Evolutionary conservation across 495 filamentous ascomycete genomes (phyloP).

Genomic region (Podospora anserina): DNA sequence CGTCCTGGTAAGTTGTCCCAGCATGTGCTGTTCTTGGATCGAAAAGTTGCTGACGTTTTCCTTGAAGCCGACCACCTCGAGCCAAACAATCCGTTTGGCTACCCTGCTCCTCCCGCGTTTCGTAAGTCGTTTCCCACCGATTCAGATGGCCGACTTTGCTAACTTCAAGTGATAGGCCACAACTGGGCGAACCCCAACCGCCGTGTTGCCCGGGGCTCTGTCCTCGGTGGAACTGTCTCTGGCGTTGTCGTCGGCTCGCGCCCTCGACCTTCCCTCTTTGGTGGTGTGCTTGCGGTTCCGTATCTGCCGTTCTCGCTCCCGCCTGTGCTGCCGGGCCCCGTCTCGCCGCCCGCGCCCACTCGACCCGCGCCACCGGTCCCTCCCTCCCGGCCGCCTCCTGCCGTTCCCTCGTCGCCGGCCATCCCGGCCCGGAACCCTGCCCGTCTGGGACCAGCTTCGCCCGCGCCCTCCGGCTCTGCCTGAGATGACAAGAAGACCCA

Average conservation of each 20-base stretch:
- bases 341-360: neutral
- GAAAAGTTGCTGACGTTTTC: neutral
- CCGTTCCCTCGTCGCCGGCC: too few species aligned
- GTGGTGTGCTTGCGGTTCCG: neutral
- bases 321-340: neutral
- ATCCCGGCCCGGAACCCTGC: neutral
- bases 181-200: conserved; percentile 13
- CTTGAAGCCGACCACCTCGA: conserved; percentile 12
- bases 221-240: neutral
- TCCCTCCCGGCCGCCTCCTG: neutral
- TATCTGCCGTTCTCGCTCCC: neutral
- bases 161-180: neutral
- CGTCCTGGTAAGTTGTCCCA: neutral
- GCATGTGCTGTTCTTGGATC: neutral
- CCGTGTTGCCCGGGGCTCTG: neutral
- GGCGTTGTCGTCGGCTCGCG: neutral
- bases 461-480: neutral
- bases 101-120: conserved; percentile 21
- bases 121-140: conserved; percentile 16
- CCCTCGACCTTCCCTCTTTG: neutral
- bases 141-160: neutral
- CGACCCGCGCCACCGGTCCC: too few species aligned
- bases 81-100: conserved; percentile 24
- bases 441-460: neutral
- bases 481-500: neutral